phyloP scores from a whole-genome alignment of 139 green algal species.

The Picochlorum sp. region DNA sequence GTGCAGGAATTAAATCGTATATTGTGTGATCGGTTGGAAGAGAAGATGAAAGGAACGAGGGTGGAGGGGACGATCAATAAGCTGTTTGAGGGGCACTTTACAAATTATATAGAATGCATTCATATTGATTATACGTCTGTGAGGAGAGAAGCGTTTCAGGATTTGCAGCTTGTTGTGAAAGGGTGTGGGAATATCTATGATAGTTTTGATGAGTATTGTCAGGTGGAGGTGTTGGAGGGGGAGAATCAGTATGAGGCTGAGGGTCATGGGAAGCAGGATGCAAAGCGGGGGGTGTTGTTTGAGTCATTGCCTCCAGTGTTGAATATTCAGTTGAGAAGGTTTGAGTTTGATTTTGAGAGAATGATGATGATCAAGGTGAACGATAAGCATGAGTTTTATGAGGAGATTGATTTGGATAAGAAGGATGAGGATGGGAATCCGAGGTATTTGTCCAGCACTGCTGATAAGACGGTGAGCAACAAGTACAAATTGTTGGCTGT shows the following conservation, averaged over 20 bases:
- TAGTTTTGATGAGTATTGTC: constrained; percentile 71
- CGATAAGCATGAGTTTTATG: constrained; percentile 87
- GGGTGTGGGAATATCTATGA: constrained; percentile 77
- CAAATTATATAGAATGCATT: constrained; percentile 89
- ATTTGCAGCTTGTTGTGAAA: constrained; percentile 92
- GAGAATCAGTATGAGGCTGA: constrained; percentile 96
- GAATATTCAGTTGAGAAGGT: constrained; percentile 95
- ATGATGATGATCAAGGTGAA: constrained; percentile 64
- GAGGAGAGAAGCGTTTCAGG: constrained; percentile 80
- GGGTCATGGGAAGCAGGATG: constrained; percentile 85
- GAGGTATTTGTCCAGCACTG: constrained; percentile 48
- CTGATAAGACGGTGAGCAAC: constrained; percentile 69
- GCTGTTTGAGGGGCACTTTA: constrained; percentile 87
- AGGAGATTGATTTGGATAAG: constrained; percentile 81
- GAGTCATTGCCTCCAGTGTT: constrained; percentile 86
- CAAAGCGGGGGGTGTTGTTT: constrained; percentile 85
- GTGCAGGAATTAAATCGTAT: constrained; percentile 97
- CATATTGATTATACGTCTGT: constrained; percentile 86
- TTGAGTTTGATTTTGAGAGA: constrained; percentile 91
- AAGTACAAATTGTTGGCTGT: constrained; percentile 80
- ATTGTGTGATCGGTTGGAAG: constrained; percentile 93
- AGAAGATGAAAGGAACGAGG: constrained; percentile 96
- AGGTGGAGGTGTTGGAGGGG: constrained; percentile 69
- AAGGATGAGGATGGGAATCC: constrained; percentile 9
- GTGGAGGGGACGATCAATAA: constrained; percentile 86